Evolutionary conservation across 768 basidiomycete species (phyloP), one percentile per base, ranked within the genome.

Genomic region (Termitomyces sp.): DNA sequence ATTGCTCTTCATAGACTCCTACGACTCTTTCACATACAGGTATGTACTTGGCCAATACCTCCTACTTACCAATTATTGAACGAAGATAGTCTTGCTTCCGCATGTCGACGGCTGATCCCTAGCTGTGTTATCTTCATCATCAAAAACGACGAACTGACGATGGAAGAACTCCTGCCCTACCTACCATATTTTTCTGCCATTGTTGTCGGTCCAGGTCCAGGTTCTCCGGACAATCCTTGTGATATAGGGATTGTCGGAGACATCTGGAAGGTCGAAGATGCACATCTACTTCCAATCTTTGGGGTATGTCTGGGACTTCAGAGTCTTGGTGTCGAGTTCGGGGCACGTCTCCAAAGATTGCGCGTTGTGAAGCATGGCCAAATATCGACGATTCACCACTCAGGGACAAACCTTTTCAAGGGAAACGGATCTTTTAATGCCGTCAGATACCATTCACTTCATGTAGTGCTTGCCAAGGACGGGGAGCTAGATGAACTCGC

Each of bases 1-100:
- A 52, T 73, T 93, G 46, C 76, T 92, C 30, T 75, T 93, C 45
- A 76, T 92, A 30, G 91, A 91, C 67, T 92, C 90, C 0, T 91
- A 92, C 61, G 91, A 92, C 68, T 91, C 90, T 2, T 93, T 92
- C 70, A 89, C 91, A n/a, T 81, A 82, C 81, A 93, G 92, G 90
- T 91, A 54, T 56, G 86, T 76, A 44, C 27, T 41, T 30, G 7
- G 43, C 34, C 12, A 23, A 25, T 5, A 37, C 5, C 19, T 57
- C 40, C 28, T 11, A 40, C 32, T 52, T 9, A 30, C 30, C 16
- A 12, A 59, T 7, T 32, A 32, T 28, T 48, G 30, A 44, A 34
- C 54, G 48, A 39, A 28, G 17, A 55, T 45, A 92, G 91, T 65
- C 82, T 93, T 54, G 89, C 89, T 50, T 79, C 88, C 8, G 72